Base-by-base conservation (phyloP, 2,329 filamentous ascomycete species). In the Colletotrichum zoysiae region DNA sequence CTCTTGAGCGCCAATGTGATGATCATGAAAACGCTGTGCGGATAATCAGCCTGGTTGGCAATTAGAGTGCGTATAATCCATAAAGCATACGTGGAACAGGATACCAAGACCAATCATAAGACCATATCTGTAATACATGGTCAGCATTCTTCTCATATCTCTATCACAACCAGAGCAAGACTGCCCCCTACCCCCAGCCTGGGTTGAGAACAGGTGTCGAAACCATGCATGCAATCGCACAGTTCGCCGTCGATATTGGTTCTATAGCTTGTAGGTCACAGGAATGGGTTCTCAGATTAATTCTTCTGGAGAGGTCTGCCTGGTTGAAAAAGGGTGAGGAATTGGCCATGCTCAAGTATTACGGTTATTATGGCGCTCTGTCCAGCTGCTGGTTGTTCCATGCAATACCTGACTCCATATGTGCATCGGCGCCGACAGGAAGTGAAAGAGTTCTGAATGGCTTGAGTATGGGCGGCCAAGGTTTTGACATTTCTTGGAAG, bases 1-100 rank as follows among this genome's bases (percentile, higher is more conserved):
- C 90, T 84, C 78, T 91, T 92, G 69, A 93, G 82, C 26, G 92
- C 86, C 81, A 90, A 92, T 1, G 91, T 93, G 18, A 91, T 91
- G 76, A 93, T 93, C 82, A 74, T 74, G 26, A 74, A 61, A 16
- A 63, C 61, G 0, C 70, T 73, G 35, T 20, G 14, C 3, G 3
- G n/a, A n/a, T 20, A 1, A 5, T 35, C 8, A 26, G 20, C 5
- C 2, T 14, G n/a, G 14, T 5, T 5, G 12, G 46, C 9, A 20
- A 20, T 2, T 6, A 7, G 8, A n/a, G 11, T 8, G 5, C 16
- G 5, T 14, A 35, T 5, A 18, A 5, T 23, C 5, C 6, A 23
- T 14, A 1, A 6, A 38, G 8, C 65, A 23, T 44, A 73, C 70
- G 73, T 71, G 5, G 5, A 74, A 74, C 20, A 74, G 55, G 16